Percentiles rank a stretch among this genome's conserved stretches.
These are phyloP conservation scores for Gracilaria gracilis DNA, from an alignment of 23 red algal genomes.

Conservation along the genomic window DNA sequence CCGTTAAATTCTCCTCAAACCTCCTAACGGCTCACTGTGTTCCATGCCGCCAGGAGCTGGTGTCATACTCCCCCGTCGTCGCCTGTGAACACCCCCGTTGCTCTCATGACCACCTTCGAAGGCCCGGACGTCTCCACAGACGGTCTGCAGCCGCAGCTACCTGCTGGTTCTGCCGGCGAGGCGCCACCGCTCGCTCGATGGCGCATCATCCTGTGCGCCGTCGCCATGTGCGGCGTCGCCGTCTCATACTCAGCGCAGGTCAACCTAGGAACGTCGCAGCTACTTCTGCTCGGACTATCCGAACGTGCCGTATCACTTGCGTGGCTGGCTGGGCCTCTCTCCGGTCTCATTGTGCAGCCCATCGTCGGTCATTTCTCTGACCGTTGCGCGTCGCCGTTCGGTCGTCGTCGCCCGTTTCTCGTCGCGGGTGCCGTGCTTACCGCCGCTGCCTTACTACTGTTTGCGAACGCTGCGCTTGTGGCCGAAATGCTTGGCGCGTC, in stretches of 20 bases:
- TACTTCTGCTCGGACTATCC: slow-evolving; percentile 75
- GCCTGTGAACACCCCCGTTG: background rate
- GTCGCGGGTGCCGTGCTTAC: slow-evolving; percentile 76
- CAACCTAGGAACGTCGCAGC: slow-evolving; percentile 72
- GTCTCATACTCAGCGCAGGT: slow-evolving; percentile 89
- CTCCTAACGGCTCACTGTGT: background rate
- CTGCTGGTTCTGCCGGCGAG: background rate
- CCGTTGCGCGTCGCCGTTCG: slow-evolving; percentile 55
- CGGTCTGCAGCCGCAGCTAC: background rate
- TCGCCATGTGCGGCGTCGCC: slow-evolving; percentile 77
- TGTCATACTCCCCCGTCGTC: too few species aligned
- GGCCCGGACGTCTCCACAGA: background rate
- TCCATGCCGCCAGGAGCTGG: background rate
- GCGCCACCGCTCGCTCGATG: background rate
- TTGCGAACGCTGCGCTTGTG: slow-evolving; percentile 54
- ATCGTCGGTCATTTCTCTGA: slow-evolving; percentile 73
- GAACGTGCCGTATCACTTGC: slow-evolving; percentile 65
- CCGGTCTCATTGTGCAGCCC: slow-evolving; percentile 77
- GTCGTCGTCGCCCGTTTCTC: slow-evolving; percentile 86
- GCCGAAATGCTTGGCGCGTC: slow-evolving; percentile 30
- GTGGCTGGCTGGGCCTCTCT: slow-evolving; percentile 75
- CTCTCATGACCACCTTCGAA: background rate
- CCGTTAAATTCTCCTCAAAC: background rate
- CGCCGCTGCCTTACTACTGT: slow-evolving; percentile 68
- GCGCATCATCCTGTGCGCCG: slow-evolving; percentile 29